phyloP scores from a whole-genome alignment of 2,329 filamentous ascomycete species.

The Cercospora sojina region DNA sequence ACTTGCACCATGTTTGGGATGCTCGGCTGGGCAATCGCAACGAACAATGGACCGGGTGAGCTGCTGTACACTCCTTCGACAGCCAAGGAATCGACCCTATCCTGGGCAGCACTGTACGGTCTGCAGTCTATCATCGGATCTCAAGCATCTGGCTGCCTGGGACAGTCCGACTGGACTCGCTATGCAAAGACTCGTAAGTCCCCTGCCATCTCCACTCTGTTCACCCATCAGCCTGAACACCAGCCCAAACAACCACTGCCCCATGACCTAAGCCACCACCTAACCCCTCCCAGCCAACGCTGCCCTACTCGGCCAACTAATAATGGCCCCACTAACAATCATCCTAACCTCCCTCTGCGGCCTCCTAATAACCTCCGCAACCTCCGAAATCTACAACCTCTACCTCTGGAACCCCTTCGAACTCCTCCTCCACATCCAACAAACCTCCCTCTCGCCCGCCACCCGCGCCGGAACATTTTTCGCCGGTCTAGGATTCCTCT shows the following conservation, averaged over 20 bases:
- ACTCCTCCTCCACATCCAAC: constrained; percentile 26
- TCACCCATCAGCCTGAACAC: neutral
- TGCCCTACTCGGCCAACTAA: constrained; percentile 20
- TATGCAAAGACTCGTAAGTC: constrained; percentile 23
- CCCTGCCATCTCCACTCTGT: neutral
- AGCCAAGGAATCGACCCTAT: constrained; percentile 14
- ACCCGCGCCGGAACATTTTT: constrained; percentile 35
- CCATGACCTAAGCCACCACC: neutral
- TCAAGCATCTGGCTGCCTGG: constrained; percentile 18
- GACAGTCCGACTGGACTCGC: constrained; percentile 28
- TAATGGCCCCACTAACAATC: constrained; percentile 39
- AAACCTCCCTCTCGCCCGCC: constrained; percentile 25
- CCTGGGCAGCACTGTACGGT: constrained; percentile 20
- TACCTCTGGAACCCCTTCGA: constrained; percentile 33
- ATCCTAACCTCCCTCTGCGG: constrained; percentile 20
- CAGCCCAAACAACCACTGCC: neutral
- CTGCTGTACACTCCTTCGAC: constrained; percentile 20
- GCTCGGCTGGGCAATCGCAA: constrained; percentile 17
- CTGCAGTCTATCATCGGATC: constrained; percentile 22
- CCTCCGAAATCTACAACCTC: constrained; percentile 27
- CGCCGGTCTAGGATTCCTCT: constrained; percentile 33
- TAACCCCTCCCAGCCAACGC: constrained; percentile 9
- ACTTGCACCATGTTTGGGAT: constrained; percentile 19
- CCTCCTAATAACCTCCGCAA: constrained; percentile 34
- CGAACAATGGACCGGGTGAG: constrained; percentile 9